These are phyloP conservation scores for Tuber melanosporum DNA, from an alignment of 495 filamentous ascomycete species.

Conservation along the genomic window DNA sequence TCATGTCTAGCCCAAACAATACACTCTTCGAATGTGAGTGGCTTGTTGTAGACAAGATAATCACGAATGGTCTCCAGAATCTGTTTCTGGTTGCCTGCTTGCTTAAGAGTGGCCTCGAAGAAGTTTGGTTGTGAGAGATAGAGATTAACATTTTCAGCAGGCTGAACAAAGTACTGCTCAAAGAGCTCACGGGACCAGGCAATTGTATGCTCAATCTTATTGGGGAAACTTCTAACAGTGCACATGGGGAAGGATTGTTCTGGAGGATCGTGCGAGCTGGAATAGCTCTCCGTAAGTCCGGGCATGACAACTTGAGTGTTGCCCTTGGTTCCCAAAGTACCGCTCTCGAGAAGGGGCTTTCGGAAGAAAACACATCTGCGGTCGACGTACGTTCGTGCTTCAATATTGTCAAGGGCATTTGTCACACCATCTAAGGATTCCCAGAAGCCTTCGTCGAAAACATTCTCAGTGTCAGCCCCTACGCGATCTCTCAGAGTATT, in stretches of 20 bases:
- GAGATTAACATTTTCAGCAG: slow-evolving; percentile 88
- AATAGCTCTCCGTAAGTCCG: slow-evolving; percentile 89
- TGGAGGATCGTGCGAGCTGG: slow-evolving; percentile 94
- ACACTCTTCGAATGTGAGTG: slow-evolving; percentile 89
- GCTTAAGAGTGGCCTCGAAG: slow-evolving; percentile 80
- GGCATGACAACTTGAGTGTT: slow-evolving; percentile 96
- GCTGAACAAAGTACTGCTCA: slow-evolving; percentile 85
- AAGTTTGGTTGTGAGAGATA: slow-evolving; percentile 91
- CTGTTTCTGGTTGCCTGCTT: slow-evolving; percentile 92
- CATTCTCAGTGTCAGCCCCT: slow-evolving; percentile 81
- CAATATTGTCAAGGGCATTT: slow-evolving; percentile 96
- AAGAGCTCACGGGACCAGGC: slow-evolving; percentile 96
- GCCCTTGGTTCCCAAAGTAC: slow-evolving; percentile 95
- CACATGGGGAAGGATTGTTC: slow-evolving; percentile 99
- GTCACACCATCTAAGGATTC: slow-evolving; percentile 81
- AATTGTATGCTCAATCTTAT: slow-evolving; percentile 98
- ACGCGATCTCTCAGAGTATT: slow-evolving; percentile 80
- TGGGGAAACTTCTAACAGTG: slow-evolving; percentile 94
- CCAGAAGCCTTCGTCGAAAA: slow-evolving; percentile 97
- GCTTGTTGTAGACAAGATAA: slow-evolving; percentile 87
- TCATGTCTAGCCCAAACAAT: slow-evolving; percentile 86
- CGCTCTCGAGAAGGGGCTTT: slow-evolving; percentile 92
- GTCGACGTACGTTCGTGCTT: slow-evolving; percentile 95
- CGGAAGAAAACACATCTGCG: slow-evolving; percentile 97
- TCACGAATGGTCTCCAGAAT: slow-evolving; percentile 85